A percentile compares a stretch with the other conserved stretches of the same genome.
phyloP scores from a whole-genome alignment of 371 early-diverging fungal species.

The Encephalitozoon intestinalis region DNA sequence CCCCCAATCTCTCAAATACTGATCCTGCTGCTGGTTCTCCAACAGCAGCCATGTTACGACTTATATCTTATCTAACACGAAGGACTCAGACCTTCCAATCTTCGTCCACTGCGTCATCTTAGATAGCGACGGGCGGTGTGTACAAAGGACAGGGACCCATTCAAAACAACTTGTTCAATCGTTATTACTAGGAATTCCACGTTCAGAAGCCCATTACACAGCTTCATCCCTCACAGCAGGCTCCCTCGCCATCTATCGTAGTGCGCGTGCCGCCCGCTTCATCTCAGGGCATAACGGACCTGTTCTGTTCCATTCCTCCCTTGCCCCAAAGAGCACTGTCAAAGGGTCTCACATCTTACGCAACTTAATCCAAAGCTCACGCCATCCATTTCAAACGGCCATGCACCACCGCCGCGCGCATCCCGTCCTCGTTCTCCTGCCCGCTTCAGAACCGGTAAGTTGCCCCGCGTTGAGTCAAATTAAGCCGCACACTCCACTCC shows the following conservation, averaged over 20 bases:
- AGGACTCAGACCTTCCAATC: conserved; percentile 61
- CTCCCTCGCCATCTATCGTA: conserved; percentile 66
- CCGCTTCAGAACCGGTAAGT: conserved; percentile 63
- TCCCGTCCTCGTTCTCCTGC: conserved; percentile 61
- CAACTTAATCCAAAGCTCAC: conserved; percentile 67
- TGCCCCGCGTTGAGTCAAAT: conserved; percentile 53
- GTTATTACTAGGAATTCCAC: conserved; percentile 66
- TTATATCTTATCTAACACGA: conserved; percentile 68
- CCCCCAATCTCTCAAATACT: not conserved
- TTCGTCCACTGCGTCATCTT: conserved; percentile 27
- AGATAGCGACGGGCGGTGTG: conserved; percentile 57
- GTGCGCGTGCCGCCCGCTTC: conserved; percentile 67
- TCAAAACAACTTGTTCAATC: conserved; percentile 65
- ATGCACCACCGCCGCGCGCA: conserved; percentile 62
- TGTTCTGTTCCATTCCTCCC: conserved; percentile 66
- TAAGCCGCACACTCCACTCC: conserved; percentile 52
- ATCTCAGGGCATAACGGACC: conserved; percentile 70
- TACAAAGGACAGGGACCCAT: conserved; percentile 61
- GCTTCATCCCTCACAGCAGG: conserved; percentile 65
- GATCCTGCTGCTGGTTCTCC: conserved; percentile 64
- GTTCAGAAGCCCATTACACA: conserved; percentile 65
- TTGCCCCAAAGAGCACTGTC: conserved; percentile 62
- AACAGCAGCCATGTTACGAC: conserved; percentile 70
- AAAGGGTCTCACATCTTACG: conserved; percentile 67
- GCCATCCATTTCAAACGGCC: conserved; percentile 63